Evolutionary conservation across 495 filamentous ascomycete species (phyloP), one percentile per base, ranked within the genome.

Genomic region (Aeminium ludgeri): DNA sequence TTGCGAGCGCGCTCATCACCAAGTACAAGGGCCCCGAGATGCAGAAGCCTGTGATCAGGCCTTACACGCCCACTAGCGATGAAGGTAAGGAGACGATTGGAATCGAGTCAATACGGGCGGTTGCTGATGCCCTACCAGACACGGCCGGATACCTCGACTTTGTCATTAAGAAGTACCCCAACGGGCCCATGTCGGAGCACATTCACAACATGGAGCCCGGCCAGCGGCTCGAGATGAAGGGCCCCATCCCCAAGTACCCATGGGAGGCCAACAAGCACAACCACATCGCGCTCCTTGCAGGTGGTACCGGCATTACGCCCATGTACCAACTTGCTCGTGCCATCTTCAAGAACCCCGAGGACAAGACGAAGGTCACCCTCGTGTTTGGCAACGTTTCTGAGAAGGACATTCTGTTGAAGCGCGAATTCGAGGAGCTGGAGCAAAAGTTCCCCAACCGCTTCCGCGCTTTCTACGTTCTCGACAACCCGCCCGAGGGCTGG

Each of bases 351-450:
- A 92, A 94, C 70, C 87, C 87, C 32, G 75, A 86, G 20, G 87
- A 94, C 66, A 80, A 82, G 72, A 94, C 87, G 53, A 92, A 93
- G 68, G 83, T 96, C 23, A 94, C 86, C 15, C 72, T 96, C 11
- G 73, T 96, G 12, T 93, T 86, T 57, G 86, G 82, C 49, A 94
- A 93, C 59, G 62, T 92, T 35, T 66, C 55, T 17, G 82, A 93
- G 63, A 73, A 85, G 30, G 86, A 96, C 52, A 86, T 94, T 42
- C 68, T 96, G 20, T 62, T 94, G 54, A 86, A 83, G 73, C 66
- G 72, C 45, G 83, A 94, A 67, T 69, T 85, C 17, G 67, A 77
- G 34, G 61, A 80, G 18, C 66, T 96, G 37, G 86, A 93, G 69
- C 91, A 91, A 67, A 82, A 74, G 30, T 86, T 86, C 65, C 86